phyloP scores from a whole-genome alignment of 768 basidiomycete species.

The Hygrophorus russula region DNA sequence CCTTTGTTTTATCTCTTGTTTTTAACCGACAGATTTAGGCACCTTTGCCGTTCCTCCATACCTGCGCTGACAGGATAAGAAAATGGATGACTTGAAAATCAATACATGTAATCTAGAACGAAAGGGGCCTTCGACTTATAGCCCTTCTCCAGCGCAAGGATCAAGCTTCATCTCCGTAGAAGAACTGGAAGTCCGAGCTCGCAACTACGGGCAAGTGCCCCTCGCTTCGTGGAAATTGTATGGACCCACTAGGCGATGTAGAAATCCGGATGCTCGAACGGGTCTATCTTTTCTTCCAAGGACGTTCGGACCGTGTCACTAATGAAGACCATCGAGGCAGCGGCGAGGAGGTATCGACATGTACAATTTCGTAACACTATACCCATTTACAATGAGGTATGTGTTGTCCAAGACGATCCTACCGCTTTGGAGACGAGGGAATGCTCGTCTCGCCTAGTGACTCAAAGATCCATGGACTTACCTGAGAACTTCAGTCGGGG shows the following conservation, averaged over 20 bases:
- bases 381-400: background rate
- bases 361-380: background rate
- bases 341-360: slow-evolving; percentile 1
- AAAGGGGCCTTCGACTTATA: background rate
- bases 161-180: slow-evolving; percentile 5
- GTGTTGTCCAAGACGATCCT: too few species aligned
- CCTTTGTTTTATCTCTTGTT: background rate
- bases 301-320: background rate
- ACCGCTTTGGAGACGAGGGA: too few species aligned
- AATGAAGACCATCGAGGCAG: slow-evolving; percentile 1
- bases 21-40: background rate
- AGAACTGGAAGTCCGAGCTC: background rate
- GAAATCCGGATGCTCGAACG: background rate
- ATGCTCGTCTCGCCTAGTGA: too few species aligned
- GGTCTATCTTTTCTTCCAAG: background rate
- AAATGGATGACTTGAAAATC: background rate
- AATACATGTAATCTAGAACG: slow-evolving; percentile 1
- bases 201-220: background rate
- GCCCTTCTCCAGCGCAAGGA: slow-evolving; percentile 3
- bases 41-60: background rate
- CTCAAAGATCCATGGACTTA: too few species aligned
- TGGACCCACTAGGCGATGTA: background rate
- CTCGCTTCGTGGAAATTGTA: background rate
- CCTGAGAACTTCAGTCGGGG: too few species aligned
- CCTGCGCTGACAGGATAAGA: background rate